Percentiles rank a stretch among this genome's conserved stretches.
Conservation (phyloP, 306 rosid genomes). For the Myrica gale region DNA sequence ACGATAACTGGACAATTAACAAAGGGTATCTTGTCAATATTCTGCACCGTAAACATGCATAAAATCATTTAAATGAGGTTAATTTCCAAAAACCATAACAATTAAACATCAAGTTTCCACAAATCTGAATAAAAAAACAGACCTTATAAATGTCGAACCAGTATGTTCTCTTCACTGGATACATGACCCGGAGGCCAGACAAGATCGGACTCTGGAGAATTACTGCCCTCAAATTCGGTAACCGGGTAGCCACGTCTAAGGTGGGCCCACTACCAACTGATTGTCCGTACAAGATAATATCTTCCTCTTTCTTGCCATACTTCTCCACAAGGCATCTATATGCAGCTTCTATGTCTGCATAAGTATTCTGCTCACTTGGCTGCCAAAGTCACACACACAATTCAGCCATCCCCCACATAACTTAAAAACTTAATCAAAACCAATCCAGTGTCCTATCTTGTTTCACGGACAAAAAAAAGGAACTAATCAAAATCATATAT, state of each 20-base stretch:
- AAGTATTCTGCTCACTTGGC: constrained; percentile 96
- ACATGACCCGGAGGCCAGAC: constrained; percentile 97
- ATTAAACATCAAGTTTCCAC: constrained; percentile 8
- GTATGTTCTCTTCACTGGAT: constrained; percentile 86
- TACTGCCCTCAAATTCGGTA: constrained; percentile 78
- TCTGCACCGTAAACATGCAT: constrained; percentile 54
- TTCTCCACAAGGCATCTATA: constrained; percentile 81
- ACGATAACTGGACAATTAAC: constrained; percentile 85
- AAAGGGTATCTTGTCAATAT: constrained; percentile 80
- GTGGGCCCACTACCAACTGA: constrained; percentile 99
- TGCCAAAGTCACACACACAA: constrained; percentile 32
- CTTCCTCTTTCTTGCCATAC: constrained; percentile 85
- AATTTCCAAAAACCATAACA: background rate
- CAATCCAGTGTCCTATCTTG: background rate
- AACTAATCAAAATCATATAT: constrained; percentile 1
- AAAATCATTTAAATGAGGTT: constrained; percentile 15
- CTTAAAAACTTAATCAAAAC: constrained; percentile 17
- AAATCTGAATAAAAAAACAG: constrained; percentile 18
- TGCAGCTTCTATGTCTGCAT: constrained; percentile 90
- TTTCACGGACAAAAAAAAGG: constrained; percentile 15
- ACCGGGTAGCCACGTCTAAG: constrained; percentile 73
- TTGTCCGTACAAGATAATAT: constrained; percentile 87
- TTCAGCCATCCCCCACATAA: constrained; percentile 17
- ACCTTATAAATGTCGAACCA: constrained; percentile 99
- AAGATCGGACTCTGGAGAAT: constrained; percentile 95